Base-by-base conservation (phyloP, 1,284 basidiomycete genomes). In the Pseudozyma hubeiensis region DNA sequence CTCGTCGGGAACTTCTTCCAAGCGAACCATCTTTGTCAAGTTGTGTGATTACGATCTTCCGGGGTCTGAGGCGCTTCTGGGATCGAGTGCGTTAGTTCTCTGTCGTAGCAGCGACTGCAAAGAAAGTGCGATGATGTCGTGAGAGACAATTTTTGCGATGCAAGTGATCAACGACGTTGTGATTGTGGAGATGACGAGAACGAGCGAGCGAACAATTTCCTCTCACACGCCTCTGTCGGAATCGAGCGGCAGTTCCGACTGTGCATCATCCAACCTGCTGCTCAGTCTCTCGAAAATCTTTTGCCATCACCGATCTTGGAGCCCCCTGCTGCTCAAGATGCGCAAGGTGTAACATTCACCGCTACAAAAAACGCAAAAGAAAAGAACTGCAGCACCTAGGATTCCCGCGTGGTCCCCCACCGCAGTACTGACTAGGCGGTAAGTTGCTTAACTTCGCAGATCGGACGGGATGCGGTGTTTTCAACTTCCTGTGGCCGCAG, bases 361-460 rank as follows among this genome's bases (percentile, higher is more conserved):
- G 4, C 24, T 4, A 4, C 1, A 24, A 2, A 24, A 24, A 4
- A 24, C 24, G 40, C 11, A 8, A 14, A 17, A 30, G 24, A 33
- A 33, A 14, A 88, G 87, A 90, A 90, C 89, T 89, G 89, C 89
- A 88, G 89, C 90, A 90, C 89, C 89, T 87, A 90, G 89, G 90
- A 90, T 90, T 90, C 89, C 89, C 89, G 87, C 87, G 89, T 91
- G 90, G 90, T 90, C 90, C 90, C 90, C 90, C 89, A 90, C 90
- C 89, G 87, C 90, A 90, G 90, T 91, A 91, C 90, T 91, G 89
- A 90, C 90, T 90, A 85, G 88, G 89, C 89, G 88, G 89, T 88
- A 90, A 89, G 88, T 87, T 87, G 89, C 87, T 91, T 91, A 89
- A 90, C 89, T 90, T 88, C 88, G 88, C 89, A 90, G 89, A 90